Base-by-base conservation (phyloP, 2,329 filamentous ascomycete genomes). In the Venturia pyrina region DNA sequence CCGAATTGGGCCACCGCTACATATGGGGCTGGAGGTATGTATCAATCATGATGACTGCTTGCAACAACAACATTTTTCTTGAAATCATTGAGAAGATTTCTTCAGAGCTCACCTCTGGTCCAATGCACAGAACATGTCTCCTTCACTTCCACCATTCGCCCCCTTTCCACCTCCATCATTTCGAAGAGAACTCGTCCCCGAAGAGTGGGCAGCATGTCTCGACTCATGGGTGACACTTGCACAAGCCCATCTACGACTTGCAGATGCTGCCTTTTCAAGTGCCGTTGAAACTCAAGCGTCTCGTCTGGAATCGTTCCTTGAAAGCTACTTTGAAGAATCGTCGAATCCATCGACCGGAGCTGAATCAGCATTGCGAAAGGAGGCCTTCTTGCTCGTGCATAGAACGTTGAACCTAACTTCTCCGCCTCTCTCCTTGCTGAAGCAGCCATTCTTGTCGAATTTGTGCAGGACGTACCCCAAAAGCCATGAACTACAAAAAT, bases 161-260 rank as follows among this genome's bases (percentile, higher is more conserved):
- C 85, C 89, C 24, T 92, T 95, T 71, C 93, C 93, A 21, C 83
- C 87, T 68, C 78, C 84, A 59, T 59, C 32, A 11, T 86, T 91
- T 79, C 86, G 87, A 72, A 83, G 84, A 69, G 83, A 83, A 70
- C 83, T 96, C 67, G 80, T 82, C 48, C 78, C 86, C 3, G 78
- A 82, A 63, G 90, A 96, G 76, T 96, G 92, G 92, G 82, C 88
- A 69, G 81, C 84, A 41, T 91, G 89, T 73, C 78, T 96, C 60
- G 84, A 89, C 68, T 87, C 90, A 44, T 97, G 91, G 91, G 78
- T 87, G 21, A 79, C 85, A 13, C 81, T 96, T 7, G 78, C 85
- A 7, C 82, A 87, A 64, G 82, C 87, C 2, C 85, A 92, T 68
- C 75, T 95, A 40, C 80, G 83, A 17, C 76, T 89, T 0, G 71